Evolutionary conservation across 768 basidiomycete species (phyloP), one percentile per base, ranked within the genome.

Genomic region (Hemileccinum impolitum): DNA sequence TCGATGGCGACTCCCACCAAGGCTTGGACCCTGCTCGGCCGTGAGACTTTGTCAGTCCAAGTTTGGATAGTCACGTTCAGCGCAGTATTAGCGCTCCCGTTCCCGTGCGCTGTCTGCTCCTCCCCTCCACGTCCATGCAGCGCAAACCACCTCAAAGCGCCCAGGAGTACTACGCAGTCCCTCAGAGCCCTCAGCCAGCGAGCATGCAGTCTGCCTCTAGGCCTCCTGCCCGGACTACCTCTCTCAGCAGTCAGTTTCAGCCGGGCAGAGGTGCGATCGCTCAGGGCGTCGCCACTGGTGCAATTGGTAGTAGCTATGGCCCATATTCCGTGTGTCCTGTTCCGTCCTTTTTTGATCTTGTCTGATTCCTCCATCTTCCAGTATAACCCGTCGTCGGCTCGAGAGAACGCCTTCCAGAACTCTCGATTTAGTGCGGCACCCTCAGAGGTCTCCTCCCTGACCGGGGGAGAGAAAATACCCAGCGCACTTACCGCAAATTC

Each of bases 291-390:
- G 88, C 87, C 0, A 85, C 77, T 26, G 90, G 90, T 8, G 72
- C 74, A 30, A 87, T 93, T 60, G 90, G 90, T 4, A 78, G 80
- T 21, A 82, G 81, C 15, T 92, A 91, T 73, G 90, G 90, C 11
- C 90, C 90, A 21, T 92, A 92, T 71, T 84, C 88, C n/a, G 90
- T 91, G 57, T 50, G 84, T 72, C 35, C 40, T 15, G 12, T 38
- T 43, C 25, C 35, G 13, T 45, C 1, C 10, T 11, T n/a, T 44
- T 38, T 25, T 23, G 38, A 32, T 47, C 30, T 18, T 45, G 36
- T 43, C 15, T 58, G 39, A 46, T 36, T 26, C 13, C 17, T 17
- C 45, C 43, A 4, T 43, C 55, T 47, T 43, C 17, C 12, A 85
- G 85, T 85, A 85, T 59, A 80, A 82, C 52, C 79, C 84, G 4